Evolutionary conservation across 306 rosid genomes (phyloP).

Genomic region (Sophora flavescens): DNA sequence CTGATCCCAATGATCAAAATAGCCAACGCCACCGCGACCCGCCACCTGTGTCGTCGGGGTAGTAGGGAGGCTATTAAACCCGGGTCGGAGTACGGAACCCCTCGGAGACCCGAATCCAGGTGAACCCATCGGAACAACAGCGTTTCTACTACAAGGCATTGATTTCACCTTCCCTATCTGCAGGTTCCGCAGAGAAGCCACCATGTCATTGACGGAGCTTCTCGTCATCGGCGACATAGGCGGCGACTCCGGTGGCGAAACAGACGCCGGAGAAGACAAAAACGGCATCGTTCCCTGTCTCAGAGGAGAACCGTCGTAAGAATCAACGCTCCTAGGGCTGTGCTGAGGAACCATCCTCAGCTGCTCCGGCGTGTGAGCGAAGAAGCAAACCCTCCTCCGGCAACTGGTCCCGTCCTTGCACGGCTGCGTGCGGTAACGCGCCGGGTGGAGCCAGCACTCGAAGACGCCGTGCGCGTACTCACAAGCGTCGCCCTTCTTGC

Average conservation of each 20-base stretch:
- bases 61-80: conserved; percentile 70
- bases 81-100: conserved; percentile 76
- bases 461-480: conserved; percentile 96
- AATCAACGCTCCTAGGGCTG: conserved; percentile 66
- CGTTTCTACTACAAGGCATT: conserved; percentile 60
- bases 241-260: conserved; percentile 78
- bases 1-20: conserved; percentile 61
- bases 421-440: conserved; percentile 96
- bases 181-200: conserved; percentile 69
- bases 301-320: conserved; percentile 77
- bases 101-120: conserved; percentile 72
- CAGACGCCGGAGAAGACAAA: conserved; percentile 56
- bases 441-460: conserved; percentile 98
- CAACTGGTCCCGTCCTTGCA: conserved; percentile 93
- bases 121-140: conserved; percentile 53
- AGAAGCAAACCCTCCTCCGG: conserved; percentile 85
- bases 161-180: conserved; percentile 80
- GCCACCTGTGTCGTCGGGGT: conserved; percentile 82
- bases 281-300: conserved; percentile 59
- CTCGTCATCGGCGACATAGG: conserved; percentile 78
- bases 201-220: conserved; percentile 65
- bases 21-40: conserved; percentile 51
- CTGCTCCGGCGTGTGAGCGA: conserved; percentile 96
- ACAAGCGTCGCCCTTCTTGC: conserved; percentile 83
- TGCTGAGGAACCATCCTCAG: conserved; percentile 76